Evolutionary conservation across 2,329 filamentous ascomycete genomes (phyloP), one percentile per base, ranked within the genome.

Genomic region (Ceratocystis lukuohia): DNA sequence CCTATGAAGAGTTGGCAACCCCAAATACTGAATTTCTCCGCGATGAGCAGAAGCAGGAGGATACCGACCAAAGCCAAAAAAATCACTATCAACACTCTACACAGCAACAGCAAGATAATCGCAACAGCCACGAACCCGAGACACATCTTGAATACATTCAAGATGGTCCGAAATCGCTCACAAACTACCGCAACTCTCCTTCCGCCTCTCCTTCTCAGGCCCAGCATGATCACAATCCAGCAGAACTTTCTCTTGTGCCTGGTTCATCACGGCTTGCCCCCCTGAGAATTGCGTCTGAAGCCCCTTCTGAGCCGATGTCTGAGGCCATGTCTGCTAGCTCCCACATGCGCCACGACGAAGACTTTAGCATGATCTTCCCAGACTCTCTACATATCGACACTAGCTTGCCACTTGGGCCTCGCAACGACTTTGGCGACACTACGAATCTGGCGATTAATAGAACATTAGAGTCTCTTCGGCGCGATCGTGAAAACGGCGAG

Each of bases 341-440:
- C 8, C 48, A 63, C 53, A 65, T 68, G 64, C 67, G 64, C 20
- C 67, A 64, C 15, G 67, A 68, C 37, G 82, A 84, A 68, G 80
- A 80, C 48, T 84, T 84, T 69, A 84, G 81, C 71, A 84, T 84
- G 80, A 84, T 84, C 66, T 80, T 81, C 41, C 77, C 83, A 68
- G 77, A 82, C 59, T 82, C 80, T 1, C 74, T 84, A 20, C 80
- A 79, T 0, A 74, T 83, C 65, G 78, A 79, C 45, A 76, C 74
- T 1, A 76, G 76, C 45, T 73, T 77, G 66, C 75, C 73, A 20
- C 70, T 73, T 2, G 73, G 74, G 1, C 70, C 72, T 1, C 72
- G 76, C 2, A 74, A 77, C 7, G 80, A 82, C 37, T 76, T 83
- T 69, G 83, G 82, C 3, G 81, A 84, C 20, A 79, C 79, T 41